Percentiles rank a stretch among this genome's conserved stretches.
phyloP scores from a whole-genome alignment of 108 stramenopile species.

The Thalassiosira profunda region DNA sequence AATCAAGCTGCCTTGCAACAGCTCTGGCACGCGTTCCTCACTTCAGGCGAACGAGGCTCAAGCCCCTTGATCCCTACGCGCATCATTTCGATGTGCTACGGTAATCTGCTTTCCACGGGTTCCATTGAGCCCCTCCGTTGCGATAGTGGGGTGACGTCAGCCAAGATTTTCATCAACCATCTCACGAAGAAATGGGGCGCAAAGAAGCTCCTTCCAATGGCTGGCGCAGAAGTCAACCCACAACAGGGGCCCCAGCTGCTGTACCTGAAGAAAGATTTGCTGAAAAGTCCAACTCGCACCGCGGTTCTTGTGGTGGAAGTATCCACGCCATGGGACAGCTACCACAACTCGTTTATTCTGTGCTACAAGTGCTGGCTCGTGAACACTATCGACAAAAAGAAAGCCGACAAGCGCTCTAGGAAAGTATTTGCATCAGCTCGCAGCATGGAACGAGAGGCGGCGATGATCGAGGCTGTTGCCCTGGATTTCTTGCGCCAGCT shows the following conservation, averaged over 20 bases:
- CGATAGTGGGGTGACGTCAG: constrained; percentile 11
- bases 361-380: constrained; percentile 37
- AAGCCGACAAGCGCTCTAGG: neutral
- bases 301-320: constrained; percentile 26
- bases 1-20: constrained; percentile 28
- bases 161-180: constrained; percentile 11
- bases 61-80: neutral
- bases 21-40: constrained; percentile 13
- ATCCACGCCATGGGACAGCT: constrained; percentile 14
- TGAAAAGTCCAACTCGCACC: constrained; percentile 10
- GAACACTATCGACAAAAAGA: constrained; percentile 12
- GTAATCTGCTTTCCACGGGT: constrained; percentile 10
- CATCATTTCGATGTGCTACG: constrained; percentile 22
- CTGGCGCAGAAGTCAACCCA: neutral
- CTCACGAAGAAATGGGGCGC: constrained; percentile 7
- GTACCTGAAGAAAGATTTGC: constrained; percentile 21
- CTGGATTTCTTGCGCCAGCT: constrained; percentile 22
- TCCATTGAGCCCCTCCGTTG: constrained; percentile 17
- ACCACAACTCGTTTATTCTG: constrained; percentile 18
- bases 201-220: neutral
- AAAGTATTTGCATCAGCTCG: neutral
- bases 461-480: constrained; percentile 27
- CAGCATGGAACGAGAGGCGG: constrained; percentile 28
- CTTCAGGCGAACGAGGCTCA: constrained; percentile 4
- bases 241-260: neutral